phyloP scores from a whole-genome alignment of 306 rosid genomes.

The Cucumis hystrix region DNA sequence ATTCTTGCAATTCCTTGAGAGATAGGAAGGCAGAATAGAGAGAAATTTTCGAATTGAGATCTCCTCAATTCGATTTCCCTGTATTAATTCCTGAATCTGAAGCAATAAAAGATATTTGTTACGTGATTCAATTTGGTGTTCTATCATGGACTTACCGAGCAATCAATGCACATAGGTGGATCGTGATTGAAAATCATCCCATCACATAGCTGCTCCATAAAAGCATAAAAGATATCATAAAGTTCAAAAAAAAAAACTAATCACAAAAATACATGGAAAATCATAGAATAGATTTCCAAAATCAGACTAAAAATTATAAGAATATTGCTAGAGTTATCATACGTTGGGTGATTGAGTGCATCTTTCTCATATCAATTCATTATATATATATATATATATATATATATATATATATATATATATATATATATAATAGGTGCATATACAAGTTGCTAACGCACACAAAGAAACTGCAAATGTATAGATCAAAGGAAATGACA shows the following conservation, averaged over 20 bases:
- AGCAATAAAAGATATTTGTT: no score
- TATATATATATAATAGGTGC: background rate
- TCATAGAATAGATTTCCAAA: background rate
- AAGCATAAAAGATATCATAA: slow-evolving; percentile 21
- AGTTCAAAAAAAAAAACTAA: background rate
- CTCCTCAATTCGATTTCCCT: no score
- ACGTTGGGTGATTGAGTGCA: background rate
- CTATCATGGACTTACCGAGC: slow-evolving; percentile 83
- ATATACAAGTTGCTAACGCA: background rate
- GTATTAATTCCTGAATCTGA: no score
- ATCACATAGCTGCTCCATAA: slow-evolving; percentile 71
- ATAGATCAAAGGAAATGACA: background rate
- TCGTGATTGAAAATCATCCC: slow-evolving; percentile 89
- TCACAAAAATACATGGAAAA: background rate
- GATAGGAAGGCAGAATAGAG: no score
- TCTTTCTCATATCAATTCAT: background rate
- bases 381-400: background rate
- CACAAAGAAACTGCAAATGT: background rate
- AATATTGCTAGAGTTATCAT: background rate
- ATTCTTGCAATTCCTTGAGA: no score
- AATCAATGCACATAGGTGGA: slow-evolving; percentile 69
- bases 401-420: background rate
- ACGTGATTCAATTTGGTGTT: no score
- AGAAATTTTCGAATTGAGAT: no score
- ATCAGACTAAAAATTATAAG: background rate